phyloP scores from a whole-genome alignment of 768 basidiomycete genomes.

The Lyophyllum shimeji region DNA sequence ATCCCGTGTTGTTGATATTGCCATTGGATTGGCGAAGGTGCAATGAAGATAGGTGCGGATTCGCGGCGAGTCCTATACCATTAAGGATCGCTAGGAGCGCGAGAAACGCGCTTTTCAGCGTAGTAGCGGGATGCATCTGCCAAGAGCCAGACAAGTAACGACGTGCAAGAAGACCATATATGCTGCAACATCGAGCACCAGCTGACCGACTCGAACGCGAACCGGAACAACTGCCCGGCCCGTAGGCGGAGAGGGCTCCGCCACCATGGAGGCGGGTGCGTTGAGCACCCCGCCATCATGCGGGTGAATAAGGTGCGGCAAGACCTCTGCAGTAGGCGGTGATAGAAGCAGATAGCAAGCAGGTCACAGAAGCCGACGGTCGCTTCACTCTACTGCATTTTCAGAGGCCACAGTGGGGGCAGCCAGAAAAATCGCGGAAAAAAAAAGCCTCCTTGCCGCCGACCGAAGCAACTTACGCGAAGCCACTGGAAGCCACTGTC shows the following conservation, averaged over 20 bases:
- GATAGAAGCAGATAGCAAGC: too few species aligned
- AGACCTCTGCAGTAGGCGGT: too few species aligned
- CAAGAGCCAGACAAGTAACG: background rate
- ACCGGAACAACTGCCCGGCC: constrained; percentile 1
- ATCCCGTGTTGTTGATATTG: constrained; percentile 12
- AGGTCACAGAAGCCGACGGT: too few species aligned
- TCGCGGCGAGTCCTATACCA: background rate
- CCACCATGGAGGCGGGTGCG: background rate
- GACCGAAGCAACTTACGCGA: too few species aligned
- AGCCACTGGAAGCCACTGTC: too few species aligned
- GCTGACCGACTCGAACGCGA: constrained; percentile 6
- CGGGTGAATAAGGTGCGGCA: too few species aligned
- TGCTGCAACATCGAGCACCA: background rate
- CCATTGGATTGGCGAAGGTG: background rate
- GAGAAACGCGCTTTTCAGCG: background rate
- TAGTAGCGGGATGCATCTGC: constrained; percentile 1
- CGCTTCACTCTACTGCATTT: too few species aligned
- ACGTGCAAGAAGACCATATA: background rate
- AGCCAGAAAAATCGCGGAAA: too few species aligned
- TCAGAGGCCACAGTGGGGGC: too few species aligned
- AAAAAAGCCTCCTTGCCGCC: too few species aligned
- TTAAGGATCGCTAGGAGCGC: constrained; percentile 1
- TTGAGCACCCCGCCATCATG: too few species aligned
- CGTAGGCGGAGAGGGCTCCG: constrained; percentile 4
- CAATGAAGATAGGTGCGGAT: background rate